These are phyloP conservation scores for Sphagnum fallax DNA, from an alignment of 228 moss, liverwort and hornwort species.

Conservation along the genomic window DNA sequence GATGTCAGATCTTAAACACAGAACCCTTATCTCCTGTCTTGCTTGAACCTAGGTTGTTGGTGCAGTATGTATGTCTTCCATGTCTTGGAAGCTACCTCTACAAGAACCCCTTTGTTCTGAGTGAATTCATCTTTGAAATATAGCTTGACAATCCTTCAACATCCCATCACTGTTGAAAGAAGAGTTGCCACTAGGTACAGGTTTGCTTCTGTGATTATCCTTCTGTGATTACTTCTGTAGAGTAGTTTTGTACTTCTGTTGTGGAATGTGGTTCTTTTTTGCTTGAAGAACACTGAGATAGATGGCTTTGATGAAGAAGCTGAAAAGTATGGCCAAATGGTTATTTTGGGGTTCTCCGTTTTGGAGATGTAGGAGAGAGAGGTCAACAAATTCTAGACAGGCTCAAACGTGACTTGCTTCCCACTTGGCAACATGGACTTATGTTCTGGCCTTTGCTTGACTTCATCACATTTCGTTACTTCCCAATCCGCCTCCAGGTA, in stretches of 20 bases:
- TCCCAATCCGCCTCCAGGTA: conserved; percentile 46
- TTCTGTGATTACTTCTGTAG: neutral
- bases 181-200: neutral
- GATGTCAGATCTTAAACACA: neutral
- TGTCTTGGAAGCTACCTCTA: neutral
- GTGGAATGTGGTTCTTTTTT: neutral
- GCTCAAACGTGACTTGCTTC: conserved; percentile 36
- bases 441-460: conserved; percentile 48
- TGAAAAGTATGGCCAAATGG: neutral
- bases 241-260: neutral
- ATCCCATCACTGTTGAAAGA: neutral
- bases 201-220: neutral
- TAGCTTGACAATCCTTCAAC: neutral
- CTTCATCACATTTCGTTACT: conserved; percentile 41
- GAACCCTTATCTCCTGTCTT: too few species aligned
- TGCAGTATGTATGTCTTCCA: neutral
- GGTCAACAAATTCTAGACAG: conserved; percentile 26
- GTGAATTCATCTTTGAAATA: neutral
- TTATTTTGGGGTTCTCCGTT: neutral
- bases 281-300: neutral
- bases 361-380: conserved; percentile 21
- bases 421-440: conserved; percentile 45
- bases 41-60: too few species aligned
- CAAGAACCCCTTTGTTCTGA: neutral
- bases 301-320: neutral